Conservation (phyloP, 495 filamentous ascomycete genomes). For the Penicillium turbatum region DNA sequence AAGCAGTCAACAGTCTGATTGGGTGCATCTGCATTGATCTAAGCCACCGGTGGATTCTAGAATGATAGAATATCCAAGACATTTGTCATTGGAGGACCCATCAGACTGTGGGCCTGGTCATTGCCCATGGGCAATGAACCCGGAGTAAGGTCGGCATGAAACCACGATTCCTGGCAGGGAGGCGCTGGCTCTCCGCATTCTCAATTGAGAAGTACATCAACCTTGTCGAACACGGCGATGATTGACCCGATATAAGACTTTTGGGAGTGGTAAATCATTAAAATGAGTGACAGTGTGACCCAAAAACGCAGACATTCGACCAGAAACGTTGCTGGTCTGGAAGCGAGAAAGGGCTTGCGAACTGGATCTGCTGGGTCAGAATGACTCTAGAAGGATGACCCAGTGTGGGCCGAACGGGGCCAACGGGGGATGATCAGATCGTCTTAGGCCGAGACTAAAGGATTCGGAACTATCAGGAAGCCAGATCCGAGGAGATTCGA, state of each 20-base stretch:
- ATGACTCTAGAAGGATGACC: background rate
- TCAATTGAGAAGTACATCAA: background rate
- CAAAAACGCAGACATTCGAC: background rate
- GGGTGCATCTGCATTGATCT: background rate
- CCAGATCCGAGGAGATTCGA: background rate
- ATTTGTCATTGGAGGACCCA: conserved; percentile 1
- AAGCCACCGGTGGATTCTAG: background rate
- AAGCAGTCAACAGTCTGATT: background rate
- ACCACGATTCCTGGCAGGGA: background rate
- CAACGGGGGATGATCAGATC: conserved; percentile 1
- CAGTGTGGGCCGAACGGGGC: conserved; percentile 1
- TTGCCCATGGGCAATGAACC: background rate
- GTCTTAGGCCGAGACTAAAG: conserved; percentile 1
- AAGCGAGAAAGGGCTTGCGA: background rate
- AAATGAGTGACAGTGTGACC: background rate
- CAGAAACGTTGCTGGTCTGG: background rate
- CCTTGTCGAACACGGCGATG: background rate
- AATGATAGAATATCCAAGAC: background rate
- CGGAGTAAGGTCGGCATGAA: background rate
- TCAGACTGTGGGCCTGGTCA: background rate
- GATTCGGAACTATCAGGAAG: conserved; percentile 4
- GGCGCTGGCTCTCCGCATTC: background rate
- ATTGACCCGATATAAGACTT: background rate
- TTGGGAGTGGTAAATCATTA: background rate
- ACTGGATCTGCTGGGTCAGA: background rate